Base-by-base conservation (phyloP, 495 filamentous ascomycete genomes). In the Acidiella bohemica region DNA sequence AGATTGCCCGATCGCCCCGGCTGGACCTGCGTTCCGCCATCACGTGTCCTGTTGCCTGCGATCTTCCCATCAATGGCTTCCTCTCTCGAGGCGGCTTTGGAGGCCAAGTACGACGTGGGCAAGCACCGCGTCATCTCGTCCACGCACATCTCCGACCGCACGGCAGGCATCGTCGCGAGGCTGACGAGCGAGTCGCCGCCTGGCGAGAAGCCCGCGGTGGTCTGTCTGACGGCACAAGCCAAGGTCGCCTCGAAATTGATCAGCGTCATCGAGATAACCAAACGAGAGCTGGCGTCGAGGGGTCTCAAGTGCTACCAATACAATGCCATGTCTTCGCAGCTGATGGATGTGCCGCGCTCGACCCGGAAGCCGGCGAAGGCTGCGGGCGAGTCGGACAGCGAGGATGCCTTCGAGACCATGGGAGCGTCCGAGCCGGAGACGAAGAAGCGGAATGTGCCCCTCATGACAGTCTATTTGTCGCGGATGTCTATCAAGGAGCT, bases 221-320 rank as follows among this genome's bases (percentile, higher is more conserved):
- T 66, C 35, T 35, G 71, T 10, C 50, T 81, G n/a, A 63, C 66
- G 42, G 72, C 75, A 18, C 72, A 70, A 48, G 63, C 64, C 5
- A 38, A 49, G 4, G 63, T 63, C 2, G 63, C 69, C 4, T 56
- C 60, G 47, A 84, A 83, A 54, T 61, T 78, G 36, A 67, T 81
- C 41, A 73, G 69, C 12, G 65, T 82, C 18, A 64, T 67, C 21
- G 79, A 82, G 57, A 72, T 82, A 12, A 62, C 70, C 11, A 78
- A 78, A 47, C 60, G 73, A 14, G 65, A 72, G 19, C 60, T 83
- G 31, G 59, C 43, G 13, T 61, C 68, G 36, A 53, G 55, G 30
- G 63, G 64, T 1, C 61, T 63, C 31, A 61, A 60, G 41, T 78
- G 71, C 69, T 81, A 60, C 49, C 75, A 82, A 53, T 83, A 83